Percentiles rank a stretch among this genome's conserved stretches.
These are phyloP conservation scores for Erodium chrysanthum DNA, from an alignment of 441 rosid genomes.

Conservation along the genomic window DNA sequence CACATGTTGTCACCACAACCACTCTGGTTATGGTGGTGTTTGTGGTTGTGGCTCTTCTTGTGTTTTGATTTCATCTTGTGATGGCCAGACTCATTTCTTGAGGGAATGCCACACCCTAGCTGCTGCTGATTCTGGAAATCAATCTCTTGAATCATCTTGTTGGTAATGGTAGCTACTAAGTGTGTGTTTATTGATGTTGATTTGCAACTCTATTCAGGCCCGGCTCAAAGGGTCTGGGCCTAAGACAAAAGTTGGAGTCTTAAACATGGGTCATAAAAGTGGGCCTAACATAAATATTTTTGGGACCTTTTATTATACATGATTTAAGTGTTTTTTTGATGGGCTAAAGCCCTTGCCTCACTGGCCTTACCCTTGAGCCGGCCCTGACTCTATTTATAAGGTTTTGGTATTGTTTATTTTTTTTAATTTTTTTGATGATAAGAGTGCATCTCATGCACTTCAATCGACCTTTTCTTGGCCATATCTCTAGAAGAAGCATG, in stretches of 20 bases:
- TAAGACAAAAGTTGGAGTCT: too few relatives aligned
- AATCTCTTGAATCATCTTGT: background rate
- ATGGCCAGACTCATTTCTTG: background rate
- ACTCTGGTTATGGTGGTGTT: background rate
- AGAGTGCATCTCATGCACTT: slow-evolving; percentile 1
- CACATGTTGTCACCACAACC: background rate
- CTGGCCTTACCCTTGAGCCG: too few relatives aligned
- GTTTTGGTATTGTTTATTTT: background rate
- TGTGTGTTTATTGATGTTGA: background rate
- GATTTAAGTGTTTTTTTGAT: too few relatives aligned
- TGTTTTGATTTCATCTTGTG: background rate
- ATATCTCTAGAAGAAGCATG: background rate
- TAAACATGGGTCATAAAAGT: too few relatives aligned
- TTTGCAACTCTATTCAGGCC: background rate
- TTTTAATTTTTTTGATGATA: background rate
- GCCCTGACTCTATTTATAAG: background rate
- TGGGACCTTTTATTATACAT: too few relatives aligned
- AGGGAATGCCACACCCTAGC: background rate
- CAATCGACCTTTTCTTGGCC: background rate
- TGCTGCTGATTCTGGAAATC: background rate
- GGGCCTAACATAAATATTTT: too few relatives aligned
- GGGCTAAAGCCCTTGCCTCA: too few relatives aligned
- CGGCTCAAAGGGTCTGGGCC: too few relatives aligned
- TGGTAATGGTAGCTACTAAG: background rate
- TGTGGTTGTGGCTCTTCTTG: background rate